Percentiles rank a stretch among this genome's conserved stretches.
phyloP scores from a whole-genome alignment of 352 stramenopile species.

The Pythium sukuiense region DNA sequence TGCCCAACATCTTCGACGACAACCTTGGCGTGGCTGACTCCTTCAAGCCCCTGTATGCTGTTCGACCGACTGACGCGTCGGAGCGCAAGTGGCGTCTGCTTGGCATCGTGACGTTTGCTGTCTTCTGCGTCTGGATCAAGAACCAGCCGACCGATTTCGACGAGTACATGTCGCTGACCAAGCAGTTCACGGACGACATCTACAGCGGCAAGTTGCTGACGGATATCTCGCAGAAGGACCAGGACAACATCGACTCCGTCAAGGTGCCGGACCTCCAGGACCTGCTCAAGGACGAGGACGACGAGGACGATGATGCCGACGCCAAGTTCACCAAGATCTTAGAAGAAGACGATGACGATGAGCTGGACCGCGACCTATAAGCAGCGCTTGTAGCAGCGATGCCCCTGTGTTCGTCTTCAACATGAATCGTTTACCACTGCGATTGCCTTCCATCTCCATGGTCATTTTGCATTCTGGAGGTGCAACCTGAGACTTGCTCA shows the following conservation, averaged over 20 bases:
- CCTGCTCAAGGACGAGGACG: conserved; percentile 81
- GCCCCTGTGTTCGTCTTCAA: conserved; percentile 11
- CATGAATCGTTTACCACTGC: background rate
- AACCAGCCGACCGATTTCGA: conserved; percentile 99
- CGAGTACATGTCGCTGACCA: conserved; percentile 97
- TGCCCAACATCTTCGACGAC: conserved; percentile 99
- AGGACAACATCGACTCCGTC: conserved; percentile 97
- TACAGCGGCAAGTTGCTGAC: conserved; percentile 98
- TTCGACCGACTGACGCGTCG: conserved; percentile 77
- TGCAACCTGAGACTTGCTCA: background rate
- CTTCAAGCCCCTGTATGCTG: conserved; percentile 96
- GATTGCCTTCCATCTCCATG: background rate
- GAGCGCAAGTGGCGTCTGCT: conserved; percentile 95
- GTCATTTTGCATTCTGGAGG: background rate
- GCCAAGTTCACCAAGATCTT: conserved; percentile 82
- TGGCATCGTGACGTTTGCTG: conserved; percentile 91
- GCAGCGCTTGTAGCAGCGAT: conserved; percentile 6
- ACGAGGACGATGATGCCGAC: conserved; percentile 63
- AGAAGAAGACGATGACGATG: conserved; percentile 68
- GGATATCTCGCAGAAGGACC: conserved; percentile 97
- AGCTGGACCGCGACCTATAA: conserved; percentile 74
- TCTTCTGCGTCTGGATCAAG: conserved; percentile 97
- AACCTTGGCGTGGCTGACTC: conserved; percentile 96
- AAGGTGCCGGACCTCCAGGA: conserved; percentile 89
- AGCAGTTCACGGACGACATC: conserved; percentile 99